Base-by-base conservation (phyloP, 306 rosid genomes). In the Quercus mongolica region DNA sequence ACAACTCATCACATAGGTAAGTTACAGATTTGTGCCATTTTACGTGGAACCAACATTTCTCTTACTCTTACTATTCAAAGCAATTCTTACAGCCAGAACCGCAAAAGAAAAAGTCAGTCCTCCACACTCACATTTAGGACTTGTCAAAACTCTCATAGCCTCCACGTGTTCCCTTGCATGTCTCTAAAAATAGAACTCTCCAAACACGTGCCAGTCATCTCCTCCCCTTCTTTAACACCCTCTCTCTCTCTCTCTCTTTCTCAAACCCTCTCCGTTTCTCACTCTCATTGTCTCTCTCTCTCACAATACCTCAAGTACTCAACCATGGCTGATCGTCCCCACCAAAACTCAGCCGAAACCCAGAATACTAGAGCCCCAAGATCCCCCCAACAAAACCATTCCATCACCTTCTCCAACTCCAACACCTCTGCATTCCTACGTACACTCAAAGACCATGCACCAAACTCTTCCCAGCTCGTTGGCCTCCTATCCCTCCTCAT, bases 131-230 rank as follows among this genome's bases (percentile, higher is more conserved):
- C 55, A 51, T 83, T 67, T 62, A 21, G 61, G 69, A 38, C 54
- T 20, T 33, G 21, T 74, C 13, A 3, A 20, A 56, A 49, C 56
- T 64, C 46, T 21, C 35, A 41, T 1, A 0, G 2, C 15, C 51
- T 74, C 90, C 97, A 90, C 95, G 93, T 89, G 80, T 74, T 30
- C 79, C 61, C 26, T 0, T 86, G 87, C 90, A 86, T 92, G 97
- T 76, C 85, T 51, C 77, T 65, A 78, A 19, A 65, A 17, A 52
- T 73, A 78, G 76, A 33, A 55, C 46, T 25, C 18, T 44, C 71
- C 70, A 79, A 18, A 72, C 90, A 80, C 81, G 31, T 88, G 87
- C 74, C 81, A 21, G 20, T 26, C 4, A 14, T 26, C 73, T 19
- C 61, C 17, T 56, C n/a, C 72, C 21, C 54, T 6, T 15, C 21